These are phyloP conservation scores for Starmerella stigmatis DNA, from an alignment of 805 yeast genomes.

Conservation along the genomic window DNA sequence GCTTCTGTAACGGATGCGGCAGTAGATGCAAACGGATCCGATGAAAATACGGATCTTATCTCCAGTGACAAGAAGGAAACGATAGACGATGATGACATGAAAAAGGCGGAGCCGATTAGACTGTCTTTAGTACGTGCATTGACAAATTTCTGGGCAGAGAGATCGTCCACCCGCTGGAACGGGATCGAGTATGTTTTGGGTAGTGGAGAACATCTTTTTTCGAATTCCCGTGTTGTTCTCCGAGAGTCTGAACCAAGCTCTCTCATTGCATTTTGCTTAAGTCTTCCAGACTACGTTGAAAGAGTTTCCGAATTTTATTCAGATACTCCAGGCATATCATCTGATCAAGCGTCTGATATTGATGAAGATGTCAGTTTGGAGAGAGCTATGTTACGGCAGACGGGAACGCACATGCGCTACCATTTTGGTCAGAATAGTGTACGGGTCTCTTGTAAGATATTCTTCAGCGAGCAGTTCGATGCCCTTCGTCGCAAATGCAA, in stretches of 20 bases:
- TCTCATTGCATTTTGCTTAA: slow-evolving; percentile 81
- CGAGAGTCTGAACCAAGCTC: slow-evolving; percentile 97
- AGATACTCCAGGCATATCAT: slow-evolving; percentile 11
- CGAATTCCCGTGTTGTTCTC: slow-evolving; percentile 85
- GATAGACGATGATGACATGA: slow-evolving; percentile 12
- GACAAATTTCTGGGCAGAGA: slow-evolving; percentile 92
- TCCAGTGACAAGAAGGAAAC: background rate
- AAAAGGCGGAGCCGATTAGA: slow-evolving; percentile 13
- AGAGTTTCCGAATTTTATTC: slow-evolving; percentile 40
- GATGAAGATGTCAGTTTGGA: slow-evolving; percentile 38
- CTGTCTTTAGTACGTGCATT: slow-evolving; percentile 65
- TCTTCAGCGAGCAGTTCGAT: slow-evolving; percentile 92
- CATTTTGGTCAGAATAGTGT: slow-evolving; percentile 83
- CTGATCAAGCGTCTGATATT: slow-evolving; percentile 5
- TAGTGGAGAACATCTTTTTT: slow-evolving; percentile 79
- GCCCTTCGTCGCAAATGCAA: slow-evolving; percentile 83
- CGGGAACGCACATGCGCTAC: slow-evolving; percentile 83
- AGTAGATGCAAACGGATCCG: background rate
- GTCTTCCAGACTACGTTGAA: slow-evolving; percentile 68
- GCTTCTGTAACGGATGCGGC: background rate
- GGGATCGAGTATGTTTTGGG: slow-evolving; percentile 75
- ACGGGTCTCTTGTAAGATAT: slow-evolving; percentile 79
- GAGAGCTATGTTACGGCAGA: slow-evolving; percentile 60
- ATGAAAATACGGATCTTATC: background rate
- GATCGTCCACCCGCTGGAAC: slow-evolving; percentile 92